A percentile compares a stretch with the other conserved stretches of the same genome.
These are phyloP conservation scores for Rhizoctonia solani DNA, from an alignment of 1,284 basidiomycete species.

Conservation along the genomic window DNA sequence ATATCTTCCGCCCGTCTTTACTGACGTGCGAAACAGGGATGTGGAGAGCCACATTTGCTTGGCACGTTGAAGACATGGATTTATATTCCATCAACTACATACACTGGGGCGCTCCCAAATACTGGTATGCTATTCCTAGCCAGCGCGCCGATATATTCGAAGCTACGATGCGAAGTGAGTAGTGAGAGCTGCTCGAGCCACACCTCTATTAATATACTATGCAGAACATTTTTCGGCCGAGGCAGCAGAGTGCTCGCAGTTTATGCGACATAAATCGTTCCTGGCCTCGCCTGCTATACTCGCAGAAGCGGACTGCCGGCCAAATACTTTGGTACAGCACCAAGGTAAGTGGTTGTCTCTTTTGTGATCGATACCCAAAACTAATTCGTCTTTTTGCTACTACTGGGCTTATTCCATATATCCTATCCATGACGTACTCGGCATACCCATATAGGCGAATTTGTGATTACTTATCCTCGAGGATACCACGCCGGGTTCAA, in stretches of 20 bases:
- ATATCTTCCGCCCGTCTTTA: not conserved
- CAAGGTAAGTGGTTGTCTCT: constrained; percentile 42
- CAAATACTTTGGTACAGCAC: constrained; percentile 89
- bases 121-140: constrained; percentile 97
- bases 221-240: constrained; percentile 87
- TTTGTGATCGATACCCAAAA: not conserved
- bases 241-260: constrained; percentile 83
- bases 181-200: not conserved
- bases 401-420: not conserved
- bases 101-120: constrained; percentile 94
- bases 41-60: constrained; percentile 98
- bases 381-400: not conserved
- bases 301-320: constrained; percentile 77
- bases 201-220: constrained; percentile 32
- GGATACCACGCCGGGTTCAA: constrained; percentile 99
- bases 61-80: constrained; percentile 99
- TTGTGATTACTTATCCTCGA: constrained; percentile 92
- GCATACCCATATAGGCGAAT: constrained; percentile 66
- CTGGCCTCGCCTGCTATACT: constrained; percentile 88
- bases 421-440: not conserved
- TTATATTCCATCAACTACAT: constrained; percentile 99
- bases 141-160: constrained; percentile 77
- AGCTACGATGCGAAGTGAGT: constrained; percentile 75
- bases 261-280: constrained; percentile 96
- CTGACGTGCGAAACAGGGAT: constrained; percentile 55